Base-by-base conservation (phyloP, 805 yeast genomes). In the Kazachstania viticola region DNA sequence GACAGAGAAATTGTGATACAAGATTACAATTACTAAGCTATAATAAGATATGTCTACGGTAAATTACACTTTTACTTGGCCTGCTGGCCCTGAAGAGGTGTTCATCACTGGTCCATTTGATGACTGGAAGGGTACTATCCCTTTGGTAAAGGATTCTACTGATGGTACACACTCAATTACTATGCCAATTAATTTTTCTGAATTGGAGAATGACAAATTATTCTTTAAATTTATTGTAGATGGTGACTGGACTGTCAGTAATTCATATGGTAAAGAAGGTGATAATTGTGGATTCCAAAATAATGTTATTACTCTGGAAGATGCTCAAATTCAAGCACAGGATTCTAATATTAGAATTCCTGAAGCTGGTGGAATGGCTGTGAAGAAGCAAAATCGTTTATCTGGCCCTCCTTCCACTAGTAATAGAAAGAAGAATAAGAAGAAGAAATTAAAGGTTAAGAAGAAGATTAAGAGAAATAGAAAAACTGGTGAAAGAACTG, bases 81-180 rank as follows among this genome's bases (percentile, higher is more conserved):
- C 71, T 33, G 47, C 58, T 8, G 80, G 83, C 36, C 72, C 71
- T 11, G 36, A 50, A 18, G 65, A 65, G 23, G 87, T 79, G 36
- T 62, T 71, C 42, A 70, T 79, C 31, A 78, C 85, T 14, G 87
- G 87, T 38, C 65, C 74, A 32, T 76, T 77, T 46, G 83, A 76
- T 48, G 61, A 72, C 46, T 79, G 87, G 87, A 47, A 67, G 29
- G 71, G 75, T 38, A 52, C 73, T 2, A 56, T 73, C 32, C 75
- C 73, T 14, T 57, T 78, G 38, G 80, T 75, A 28, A 71, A 75
- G 46, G 14, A 23, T 9, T 69, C 68, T 36, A 15, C 37, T 4
- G 55, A 69, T 7, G 71, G 67, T 44, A 56, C 69, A 8, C 76
- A 75, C 46, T 67, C 67, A 33, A 56, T 75, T 32, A 64, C 75